Evolutionary conservation across 1,139 yeast species (phyloP), one percentile per base, ranked within the genome.

Genomic region (Debaryomycetaceae sp.): DNA sequence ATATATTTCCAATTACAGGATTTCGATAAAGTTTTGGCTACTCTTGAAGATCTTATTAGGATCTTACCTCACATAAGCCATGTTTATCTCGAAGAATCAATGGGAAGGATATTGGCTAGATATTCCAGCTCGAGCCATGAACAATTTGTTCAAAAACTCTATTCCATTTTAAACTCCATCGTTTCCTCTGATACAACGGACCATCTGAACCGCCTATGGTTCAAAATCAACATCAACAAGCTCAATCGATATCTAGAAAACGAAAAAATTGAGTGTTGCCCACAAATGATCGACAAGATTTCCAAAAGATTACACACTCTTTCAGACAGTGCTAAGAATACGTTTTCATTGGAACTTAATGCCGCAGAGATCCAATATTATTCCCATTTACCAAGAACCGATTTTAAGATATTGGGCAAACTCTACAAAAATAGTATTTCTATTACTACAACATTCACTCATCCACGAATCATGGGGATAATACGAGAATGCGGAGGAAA

Each of bases 401-500:
- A 79, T 53, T 53, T 69, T 29, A 51, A 66, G 9, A 66, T 68
- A 49, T 67, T 83, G 45, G 72, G 69, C 50, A 67, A 68, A 42
- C 63, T 81, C 13, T 81, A 83, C 56, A 65, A 68, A 42, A 69
- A 74, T 50, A 75, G 87, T 14, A 55, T 72, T 33, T 60, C 64
- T 6, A 69, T 80, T 38, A 74, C 77, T 23, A 72, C 85, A 0
- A 87, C 88, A 1, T 83, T 86, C 6, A 86, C 90, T 0, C 95
- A 87, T 55, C 91, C 95, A 0, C 68, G 78, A 41, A 81, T 84
- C 36, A 69, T 83, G 57, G 96, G 93, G 0, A 76, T 83, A 7
- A 77, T 87, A 34, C 73, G 81, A 48, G 93, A 87, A 58, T 83
- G 89, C 55, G 89, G 90, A 0, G 95, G 89, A 2, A 76, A 81